Conservation (phyloP, 108 stramenopile species). For the Cyclotella baltica region DNA sequence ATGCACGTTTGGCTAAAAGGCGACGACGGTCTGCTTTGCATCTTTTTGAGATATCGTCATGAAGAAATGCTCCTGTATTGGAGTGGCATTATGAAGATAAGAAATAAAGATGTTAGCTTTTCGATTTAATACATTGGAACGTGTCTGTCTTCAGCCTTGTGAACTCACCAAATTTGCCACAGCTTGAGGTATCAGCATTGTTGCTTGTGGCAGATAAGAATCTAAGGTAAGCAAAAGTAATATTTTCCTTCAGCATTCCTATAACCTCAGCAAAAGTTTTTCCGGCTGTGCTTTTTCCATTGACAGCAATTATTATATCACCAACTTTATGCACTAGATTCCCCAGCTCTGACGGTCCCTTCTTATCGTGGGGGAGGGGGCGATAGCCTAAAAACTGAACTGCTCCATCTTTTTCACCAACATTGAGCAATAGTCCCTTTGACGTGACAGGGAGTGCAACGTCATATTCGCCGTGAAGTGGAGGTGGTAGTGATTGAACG, state of each 20-base stretch:
- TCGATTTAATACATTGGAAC: neutral
- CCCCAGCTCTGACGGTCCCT: constrained; percentile 75
- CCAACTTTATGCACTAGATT: constrained; percentile 70
- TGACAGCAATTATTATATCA: constrained; percentile 87
- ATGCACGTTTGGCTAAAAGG: constrained; percentile 62
- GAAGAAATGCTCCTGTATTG: constrained; percentile 2
- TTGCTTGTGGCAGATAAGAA: constrained; percentile 59
- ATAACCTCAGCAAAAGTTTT: constrained; percentile 87
- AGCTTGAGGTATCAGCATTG: constrained; percentile 70
- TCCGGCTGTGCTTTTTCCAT: constrained; percentile 77
- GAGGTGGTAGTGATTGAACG: constrained; percentile 61
- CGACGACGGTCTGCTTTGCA: constrained; percentile 76
- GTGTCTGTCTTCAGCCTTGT: neutral
- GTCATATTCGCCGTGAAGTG: constrained; percentile 84
- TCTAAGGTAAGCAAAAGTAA: constrained; percentile 78
- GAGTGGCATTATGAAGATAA: neutral
- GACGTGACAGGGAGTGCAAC: constrained; percentile 82
- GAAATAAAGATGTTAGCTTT: neutral
- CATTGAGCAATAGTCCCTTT: constrained; percentile 87
- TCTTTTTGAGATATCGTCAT: constrained; percentile 64
- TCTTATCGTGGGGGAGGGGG: constrained; percentile 63
- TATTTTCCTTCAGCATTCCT: constrained; percentile 63
- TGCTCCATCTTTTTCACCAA: constrained; percentile 79
- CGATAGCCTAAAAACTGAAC: constrained; percentile 87
- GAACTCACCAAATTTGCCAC: constrained; percentile 72